Evolutionary conservation across 2,329 filamentous ascomycete species (phyloP).

Genomic region (Fusarium oxysporum): DNA sequence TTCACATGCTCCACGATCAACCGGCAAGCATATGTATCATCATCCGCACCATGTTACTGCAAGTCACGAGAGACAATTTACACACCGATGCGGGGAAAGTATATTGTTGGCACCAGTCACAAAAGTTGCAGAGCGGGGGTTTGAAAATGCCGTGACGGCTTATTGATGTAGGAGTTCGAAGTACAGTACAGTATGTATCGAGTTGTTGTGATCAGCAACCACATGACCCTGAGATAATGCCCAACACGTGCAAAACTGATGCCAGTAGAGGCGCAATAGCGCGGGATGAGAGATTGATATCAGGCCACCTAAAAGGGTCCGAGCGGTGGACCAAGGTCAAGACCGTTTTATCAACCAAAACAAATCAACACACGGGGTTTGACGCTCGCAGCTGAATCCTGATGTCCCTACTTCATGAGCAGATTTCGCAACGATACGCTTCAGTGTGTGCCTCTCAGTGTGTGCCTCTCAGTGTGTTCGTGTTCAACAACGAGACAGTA

Average conservation of each 20-base stretch:
- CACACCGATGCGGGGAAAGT: constrained; percentile 33
- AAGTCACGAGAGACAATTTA: constrained; percentile 30
- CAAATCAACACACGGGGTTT: not conserved
- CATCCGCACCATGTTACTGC: constrained; percentile 19
- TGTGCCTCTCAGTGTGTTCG: not conserved
- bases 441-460: not conserved
- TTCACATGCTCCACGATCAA: not conserved
- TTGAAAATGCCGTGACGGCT: constrained; percentile 7
- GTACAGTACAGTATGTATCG: not conserved
- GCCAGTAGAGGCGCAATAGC: constrained; percentile 12
- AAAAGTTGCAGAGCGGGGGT: constrained; percentile 18
- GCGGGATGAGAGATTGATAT: constrained; percentile 7
- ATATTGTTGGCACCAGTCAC: constrained; percentile 30
- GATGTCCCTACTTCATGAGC: not conserved
- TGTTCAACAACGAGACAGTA: not conserved
- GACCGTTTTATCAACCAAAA: not conserved
- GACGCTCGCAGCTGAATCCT: not conserved
- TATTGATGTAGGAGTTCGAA: constrained; percentile 10
- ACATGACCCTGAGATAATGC: constrained; percentile 40
- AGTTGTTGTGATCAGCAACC: constrained; percentile 31
- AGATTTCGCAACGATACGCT: not conserved
- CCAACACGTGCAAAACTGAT: constrained; percentile 20
- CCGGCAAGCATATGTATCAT: constrained; percentile 7
- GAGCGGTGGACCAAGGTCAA: constrained; percentile 18
- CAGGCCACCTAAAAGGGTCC: constrained; percentile 14